These are phyloP conservation scores for Exsudoporus frostii DNA, from an alignment of 768 basidiomycete genomes.

Conservation along the genomic window DNA sequence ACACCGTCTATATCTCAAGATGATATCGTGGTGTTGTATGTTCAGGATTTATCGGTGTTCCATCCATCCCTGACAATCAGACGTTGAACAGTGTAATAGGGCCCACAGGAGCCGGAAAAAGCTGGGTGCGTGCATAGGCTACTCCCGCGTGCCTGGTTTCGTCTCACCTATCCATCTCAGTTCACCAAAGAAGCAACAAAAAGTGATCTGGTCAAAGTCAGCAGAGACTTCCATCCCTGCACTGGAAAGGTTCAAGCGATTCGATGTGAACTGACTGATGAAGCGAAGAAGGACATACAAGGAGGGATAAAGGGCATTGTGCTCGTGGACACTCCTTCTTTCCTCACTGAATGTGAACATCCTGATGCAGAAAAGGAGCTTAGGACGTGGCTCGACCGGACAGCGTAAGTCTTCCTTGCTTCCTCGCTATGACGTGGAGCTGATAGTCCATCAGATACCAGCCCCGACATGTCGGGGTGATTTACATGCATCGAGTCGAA, in stretches of 20 bases:
- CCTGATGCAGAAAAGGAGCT: constrained; percentile 7
- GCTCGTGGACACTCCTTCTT: constrained; percentile 23
- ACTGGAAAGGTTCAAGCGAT: constrained; percentile 13
- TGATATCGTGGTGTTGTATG: constrained; percentile 23
- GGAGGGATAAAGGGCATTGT: constrained; percentile 11
- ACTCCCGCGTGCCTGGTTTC: neutral
- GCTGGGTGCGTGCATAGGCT: constrained; percentile 13
- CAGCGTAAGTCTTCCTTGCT: neutral
- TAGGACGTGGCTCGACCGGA: neutral
- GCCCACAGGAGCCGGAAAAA: constrained; percentile 19
- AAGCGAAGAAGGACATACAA: neutral
- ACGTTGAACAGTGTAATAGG: constrained; percentile 11
- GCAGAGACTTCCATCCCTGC: neutral
- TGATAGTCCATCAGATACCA: neutral
- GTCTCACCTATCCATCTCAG: constrained; percentile 1
- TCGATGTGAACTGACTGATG: constrained; percentile 12
- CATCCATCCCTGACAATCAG: neutral
- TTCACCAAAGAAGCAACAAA: constrained; percentile 13
- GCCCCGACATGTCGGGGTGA: constrained; percentile 7
- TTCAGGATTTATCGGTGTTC: neutral
- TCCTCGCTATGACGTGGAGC: neutral
- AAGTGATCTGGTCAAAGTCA: neutral
- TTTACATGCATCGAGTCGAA: constrained; percentile 21
- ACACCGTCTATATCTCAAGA: constrained; percentile 5
- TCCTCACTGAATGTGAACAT: constrained; percentile 9